Base-by-base conservation (phyloP, 169 alveolate species). In the Eimeria tenella region DNA sequence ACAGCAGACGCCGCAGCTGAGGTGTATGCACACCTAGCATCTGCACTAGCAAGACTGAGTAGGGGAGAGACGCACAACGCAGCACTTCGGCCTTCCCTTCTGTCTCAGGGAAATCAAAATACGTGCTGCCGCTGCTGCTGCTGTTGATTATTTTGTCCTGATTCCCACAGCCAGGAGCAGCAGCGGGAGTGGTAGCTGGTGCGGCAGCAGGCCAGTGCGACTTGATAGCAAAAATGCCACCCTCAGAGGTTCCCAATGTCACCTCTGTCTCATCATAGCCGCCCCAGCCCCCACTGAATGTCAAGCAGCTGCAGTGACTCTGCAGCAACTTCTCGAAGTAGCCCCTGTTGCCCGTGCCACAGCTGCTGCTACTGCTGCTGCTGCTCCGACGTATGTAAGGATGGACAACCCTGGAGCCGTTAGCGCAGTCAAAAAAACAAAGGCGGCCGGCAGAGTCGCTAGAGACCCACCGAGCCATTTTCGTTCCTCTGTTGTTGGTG, bases 1-100 rank as follows among this genome's bases (percentile, higher is more conserved):
- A 23, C 77, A 68, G n/a, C 13, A 68, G 31, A 10, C 77, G 77
- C 31, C 77, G 77, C 31, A 86, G 81, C 8, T 56, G n/a, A 25
- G 93, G 93, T 52, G 93, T 86, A 21, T 86, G 93, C 55, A 65
- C 55, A 5, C 93, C 93, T 4, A 86, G 83, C 93, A 86, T 86
- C 83, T 86, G 93, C 13, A 86, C 63, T 11, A 60, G 93, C 81
- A 60, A 82, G n/a, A 86, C 74, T 1, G 71, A 60, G 53, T 86
- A 86, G 65, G 93, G 93, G 49, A 86, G 83, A 31, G 83, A 49
- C 17, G 71, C 49, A 4, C 65, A 62, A 11, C 93, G 93, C 49
- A 68, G 77, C 77, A 68, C 77, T 23, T 68, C 77, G 1, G 77
- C 31, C 77, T 17, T n/a, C 77, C 77, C 77, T 68, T 68, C 77